Base-by-base conservation (phyloP, 768 basidiomycete species). In the Calvatia gigantea region DNA sequence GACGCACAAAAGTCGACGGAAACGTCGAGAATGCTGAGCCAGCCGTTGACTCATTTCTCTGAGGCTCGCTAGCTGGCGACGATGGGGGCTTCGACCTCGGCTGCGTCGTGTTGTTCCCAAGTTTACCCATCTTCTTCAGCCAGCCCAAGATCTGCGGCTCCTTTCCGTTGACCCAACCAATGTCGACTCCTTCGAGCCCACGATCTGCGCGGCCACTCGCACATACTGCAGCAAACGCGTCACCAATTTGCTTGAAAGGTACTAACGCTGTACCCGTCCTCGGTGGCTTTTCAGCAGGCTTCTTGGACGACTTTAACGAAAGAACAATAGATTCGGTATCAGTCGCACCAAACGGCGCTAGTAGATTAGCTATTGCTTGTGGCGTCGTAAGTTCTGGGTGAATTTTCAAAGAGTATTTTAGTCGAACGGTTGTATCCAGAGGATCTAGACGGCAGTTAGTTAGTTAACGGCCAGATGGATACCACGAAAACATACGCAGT, bases 171-270 rank as follows among this genome's bases (percentile, higher is more conserved):
- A 83, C 84, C 91, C 91, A 94, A 0, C 75, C 70, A 0, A 90
- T 77, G 44, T 91, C 88, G 47, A 93, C 75, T 14, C 81, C 83
- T 3, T 75, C 74, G 55, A 89, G 57, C 0, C 80, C 84, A 42
- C 72, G 70, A 55, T 81, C 81, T 49, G 69, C 74, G 41, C 70
- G 70, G 15, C 75, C 80, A 56, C 71, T 83, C 23, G 80, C 85
- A 60, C 84, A 84, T 0, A 92, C 85, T 2, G 83, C 87, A 2
- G 83, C 86, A 64, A 90, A 89, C 2, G 91, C 90, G 38, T 87
- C 81, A 1, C 84, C 79, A 42, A 92, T 85, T 60, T 85, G 86
- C 56, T 82, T 80, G 67, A 92, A 93, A 5, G 88, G 85, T 0
- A 91, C 81, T 4, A 89, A 75, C 0, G 91, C 91, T 5, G 78